These are phyloP conservation scores for Aspergillus intermedius DNA, from an alignment of 2,329 filamentous ascomycete species.

Conservation along the genomic window DNA sequence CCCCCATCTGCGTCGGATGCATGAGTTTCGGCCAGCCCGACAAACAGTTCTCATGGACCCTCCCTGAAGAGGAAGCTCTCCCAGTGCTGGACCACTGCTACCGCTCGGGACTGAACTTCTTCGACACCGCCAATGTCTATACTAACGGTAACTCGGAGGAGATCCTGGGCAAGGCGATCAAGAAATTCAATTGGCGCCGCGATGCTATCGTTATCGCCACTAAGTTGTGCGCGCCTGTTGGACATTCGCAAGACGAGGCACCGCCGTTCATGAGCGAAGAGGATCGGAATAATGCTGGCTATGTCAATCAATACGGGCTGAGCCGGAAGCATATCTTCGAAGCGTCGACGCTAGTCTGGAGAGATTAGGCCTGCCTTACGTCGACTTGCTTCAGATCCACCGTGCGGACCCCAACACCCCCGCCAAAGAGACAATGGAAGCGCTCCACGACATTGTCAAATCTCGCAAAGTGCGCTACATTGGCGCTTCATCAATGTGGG, in stretches of 20 bases:
- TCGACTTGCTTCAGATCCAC: slow-evolving; percentile 51
- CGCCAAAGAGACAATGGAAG: slow-evolving; percentile 46
- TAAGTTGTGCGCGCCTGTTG: slow-evolving; percentile 45
- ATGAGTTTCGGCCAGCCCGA: slow-evolving; percentile 20
- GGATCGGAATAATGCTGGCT: slow-evolving; percentile 27
- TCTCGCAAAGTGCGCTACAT: slow-evolving; percentile 31
- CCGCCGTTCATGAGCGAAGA: slow-evolving; percentile 33
- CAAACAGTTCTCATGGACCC: slow-evolving; percentile 15
- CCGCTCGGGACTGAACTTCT: slow-evolving; percentile 22
- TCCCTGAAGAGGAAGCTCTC: slow-evolving; percentile 20
- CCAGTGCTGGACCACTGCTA: slow-evolving; percentile 24
- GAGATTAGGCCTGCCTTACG: slow-evolving; percentile 42
- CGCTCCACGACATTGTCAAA: slow-evolving; percentile 38
- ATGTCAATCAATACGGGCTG: slow-evolving; percentile 40
- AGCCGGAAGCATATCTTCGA: slow-evolving; percentile 58
- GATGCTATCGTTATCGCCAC: slow-evolving; percentile 53
- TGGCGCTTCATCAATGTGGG: slow-evolving; percentile 30
- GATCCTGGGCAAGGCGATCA: slow-evolving; percentile 52
- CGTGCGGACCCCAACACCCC: slow-evolving; percentile 41
- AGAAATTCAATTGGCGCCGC: slow-evolving; percentile 52
- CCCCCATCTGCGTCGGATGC: slow-evolving; percentile 19
- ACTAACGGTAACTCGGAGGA: slow-evolving; percentile 51
- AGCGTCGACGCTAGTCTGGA: slow-evolving; percentile 52
- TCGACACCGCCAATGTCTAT: slow-evolving; percentile 42
- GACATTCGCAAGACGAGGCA: slow-evolving; percentile 20